Base-by-base conservation (phyloP, 768 basidiomycete species). In the Macrolepiota fuliginosa region DNA sequence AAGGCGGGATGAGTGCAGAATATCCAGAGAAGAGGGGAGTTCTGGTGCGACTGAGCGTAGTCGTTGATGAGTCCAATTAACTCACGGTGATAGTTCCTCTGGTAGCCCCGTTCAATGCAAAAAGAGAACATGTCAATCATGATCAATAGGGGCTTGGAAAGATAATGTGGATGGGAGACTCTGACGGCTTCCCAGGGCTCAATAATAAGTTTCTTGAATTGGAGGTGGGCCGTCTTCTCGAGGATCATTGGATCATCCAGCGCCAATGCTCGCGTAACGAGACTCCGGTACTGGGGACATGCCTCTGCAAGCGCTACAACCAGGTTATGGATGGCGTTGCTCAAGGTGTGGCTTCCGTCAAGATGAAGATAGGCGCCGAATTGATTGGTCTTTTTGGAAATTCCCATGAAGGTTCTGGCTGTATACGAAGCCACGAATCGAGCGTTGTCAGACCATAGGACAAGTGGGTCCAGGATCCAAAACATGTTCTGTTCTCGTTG, bases 141-240 rank as follows among this genome's bases (percentile, higher is more conserved):
- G 36, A 54, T 54, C 29, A 54, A 29, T 3, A 32, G 52, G 15
- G 52, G 35, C 15, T n/a, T 36, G n/a, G 13, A 5, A 32, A 54
- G 4, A 36, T n/a, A 37, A n/a, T 36, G 32, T 19, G 52, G 52
- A 22, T 54, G 32, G 2, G 69, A 54, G 4, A 66, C 39, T 9
- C 53, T 49, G 11, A 62, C 45, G 19, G 22, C 56, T 11, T 52
- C 47, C 11, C 71, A 62, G 4, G 69, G 69, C 17, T 66, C 58
- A 10, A 68, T 54, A 13, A 74, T 63, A 15, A 73, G 63, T 12
- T 56, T 59, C n/a, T 54, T 32, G 22, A 74, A 59, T 52, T 73
- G 72, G 36, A 63, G 42, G 9, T 52, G 46, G 24, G 67, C 50
- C 5, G 64, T 54, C 12, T 64, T 52, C 35, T 68, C 22, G 13